A percentile compares a stretch with the other conserved stretches of the same genome.
Conservation (phyloP, 2,329 filamentous ascomycete species). For the Aspergillus viridinutans region DNA sequence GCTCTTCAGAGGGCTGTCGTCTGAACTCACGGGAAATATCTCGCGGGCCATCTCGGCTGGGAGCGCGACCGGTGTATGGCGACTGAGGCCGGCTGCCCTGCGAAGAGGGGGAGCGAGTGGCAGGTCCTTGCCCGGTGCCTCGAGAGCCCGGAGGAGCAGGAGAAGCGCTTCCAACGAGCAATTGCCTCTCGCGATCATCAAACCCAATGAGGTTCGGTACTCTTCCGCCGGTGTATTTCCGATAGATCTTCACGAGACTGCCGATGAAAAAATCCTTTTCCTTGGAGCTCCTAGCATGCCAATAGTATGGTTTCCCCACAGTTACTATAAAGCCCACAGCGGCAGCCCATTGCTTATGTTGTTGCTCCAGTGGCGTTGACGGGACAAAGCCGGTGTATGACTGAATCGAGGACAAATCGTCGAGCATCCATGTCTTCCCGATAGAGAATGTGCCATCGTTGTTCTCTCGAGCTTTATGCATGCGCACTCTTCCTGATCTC, state of each 20-base stretch:
- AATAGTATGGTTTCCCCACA: conserved; percentile 92
- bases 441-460: conserved; percentile 91
- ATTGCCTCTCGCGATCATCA: conserved; percentile 70
- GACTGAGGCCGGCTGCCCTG: conserved; percentile 27
- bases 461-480: conserved; percentile 98
- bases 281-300: conserved; percentile 87
- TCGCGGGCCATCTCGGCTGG: conserved; percentile 36
- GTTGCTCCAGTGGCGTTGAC: conserved; percentile 56
- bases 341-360: conserved; percentile 70
- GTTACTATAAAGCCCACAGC: conserved; percentile 82
- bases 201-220: conserved; percentile 78
- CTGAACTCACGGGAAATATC: conserved; percentile 31
- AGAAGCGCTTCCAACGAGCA: conserved; percentile 57
- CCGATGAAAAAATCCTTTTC: conserved; percentile 99
- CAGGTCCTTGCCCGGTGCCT: conserved; percentile 18
- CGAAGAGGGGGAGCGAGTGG: conserved; percentile 26
- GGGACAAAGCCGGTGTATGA: conserved; percentile 66
- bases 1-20: conserved; percentile 34
- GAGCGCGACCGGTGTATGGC: conserved; percentile 27
- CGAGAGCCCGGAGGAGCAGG: conserved; percentile 22
- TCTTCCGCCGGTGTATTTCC: conserved; percentile 89
- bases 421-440: conserved; percentile 95
- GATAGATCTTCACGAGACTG: conserved; percentile 91
- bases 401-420: conserved; percentile 79
- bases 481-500: conserved; percentile 84